Evolutionary conservation across 139 green algal genomes (phyloP).

Genomic region (Pycnococcus provasolii): DNA sequence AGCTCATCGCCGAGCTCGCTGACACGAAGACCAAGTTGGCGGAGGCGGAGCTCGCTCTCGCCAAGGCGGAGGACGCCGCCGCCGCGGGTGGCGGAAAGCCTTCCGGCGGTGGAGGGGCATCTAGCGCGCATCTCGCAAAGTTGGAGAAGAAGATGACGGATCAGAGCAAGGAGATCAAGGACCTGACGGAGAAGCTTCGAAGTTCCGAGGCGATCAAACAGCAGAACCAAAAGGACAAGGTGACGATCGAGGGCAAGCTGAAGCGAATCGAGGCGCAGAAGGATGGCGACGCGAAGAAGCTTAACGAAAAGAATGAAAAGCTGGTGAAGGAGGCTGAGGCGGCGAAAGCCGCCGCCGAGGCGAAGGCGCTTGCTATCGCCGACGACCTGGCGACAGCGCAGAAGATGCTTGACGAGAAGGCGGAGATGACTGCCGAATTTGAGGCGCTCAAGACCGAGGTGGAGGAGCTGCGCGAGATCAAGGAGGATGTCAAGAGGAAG

Average conservation of each 20-base stretch:
- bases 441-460: conserved; percentile 54
- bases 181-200: conserved; percentile 24
- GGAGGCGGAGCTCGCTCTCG: background rate
- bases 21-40: background rate
- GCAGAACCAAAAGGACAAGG: conserved; percentile 15
- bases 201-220: conserved; percentile 16
- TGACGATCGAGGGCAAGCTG: conserved; percentile 21
- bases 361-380: conserved; percentile 39
- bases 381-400: conserved; percentile 28
- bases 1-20: conserved; percentile 35
- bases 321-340: conserved; percentile 14
- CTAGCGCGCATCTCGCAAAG: too few relatives aligned
- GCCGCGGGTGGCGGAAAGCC: background rate
- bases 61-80: background rate
- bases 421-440: background rate
- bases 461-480: conserved; percentile 82
- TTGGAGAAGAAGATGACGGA: too few relatives aligned
- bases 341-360: conserved; percentile 22
- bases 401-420: conserved; percentile 48
- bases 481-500: conserved; percentile 77
- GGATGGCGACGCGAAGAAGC: background rate
- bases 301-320: background rate
- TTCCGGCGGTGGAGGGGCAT: too few relatives aligned
- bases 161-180: conserved; percentile 15
- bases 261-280: background rate